Evolutionary conservation across 108 stramenopile genomes (phyloP).

Genomic region (Nitzschia putrida): DNA sequence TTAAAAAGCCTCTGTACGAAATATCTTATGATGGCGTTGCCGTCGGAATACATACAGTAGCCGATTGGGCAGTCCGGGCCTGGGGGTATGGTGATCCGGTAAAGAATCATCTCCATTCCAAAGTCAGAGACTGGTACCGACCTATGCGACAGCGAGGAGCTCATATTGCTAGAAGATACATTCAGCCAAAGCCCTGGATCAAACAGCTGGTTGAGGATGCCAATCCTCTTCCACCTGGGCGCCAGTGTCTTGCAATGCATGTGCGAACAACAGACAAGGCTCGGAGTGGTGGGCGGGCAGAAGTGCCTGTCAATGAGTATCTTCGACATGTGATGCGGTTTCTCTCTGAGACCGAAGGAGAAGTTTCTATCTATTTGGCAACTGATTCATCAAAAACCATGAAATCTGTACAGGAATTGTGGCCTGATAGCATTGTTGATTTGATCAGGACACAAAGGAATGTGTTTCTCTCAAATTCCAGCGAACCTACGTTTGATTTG

Average conservation of each 20-base stretch:
- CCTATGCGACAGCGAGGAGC: slow-evolving; percentile 25
- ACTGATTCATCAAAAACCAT: slow-evolving; percentile 32
- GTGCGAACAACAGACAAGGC: slow-evolving; percentile 40
- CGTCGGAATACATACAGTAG: neutral
- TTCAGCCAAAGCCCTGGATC: slow-evolving; percentile 26
- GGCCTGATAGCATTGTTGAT: neutral
- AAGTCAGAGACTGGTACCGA: slow-evolving; percentile 20
- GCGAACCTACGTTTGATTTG: slow-evolving; percentile 25
- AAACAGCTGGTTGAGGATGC: slow-evolving; percentile 16
- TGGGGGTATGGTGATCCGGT: slow-evolving; percentile 29
- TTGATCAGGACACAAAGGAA: neutral
- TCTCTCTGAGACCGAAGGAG: slow-evolving; percentile 10
- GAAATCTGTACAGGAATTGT: slow-evolving; percentile 7
- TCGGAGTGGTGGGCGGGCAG: slow-evolving; percentile 10
- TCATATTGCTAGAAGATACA: slow-evolving; percentile 25
- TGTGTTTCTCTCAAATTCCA: neutral
- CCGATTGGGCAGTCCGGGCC: slow-evolving; percentile 23
- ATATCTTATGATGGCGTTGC: neutral
- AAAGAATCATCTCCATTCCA: slow-evolving; percentile 5
- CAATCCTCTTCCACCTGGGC: slow-evolving; percentile 2
- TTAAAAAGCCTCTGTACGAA: neutral
- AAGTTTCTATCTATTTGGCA: slow-evolving; percentile 28
- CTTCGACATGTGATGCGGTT: slow-evolving; percentile 28
- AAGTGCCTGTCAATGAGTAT: slow-evolving; percentile 23
- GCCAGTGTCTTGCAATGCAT: slow-evolving; percentile 40